phyloP scores from a whole-genome alignment of 495 filamentous ascomycete species.

The Trichoderma gamsii region DNA sequence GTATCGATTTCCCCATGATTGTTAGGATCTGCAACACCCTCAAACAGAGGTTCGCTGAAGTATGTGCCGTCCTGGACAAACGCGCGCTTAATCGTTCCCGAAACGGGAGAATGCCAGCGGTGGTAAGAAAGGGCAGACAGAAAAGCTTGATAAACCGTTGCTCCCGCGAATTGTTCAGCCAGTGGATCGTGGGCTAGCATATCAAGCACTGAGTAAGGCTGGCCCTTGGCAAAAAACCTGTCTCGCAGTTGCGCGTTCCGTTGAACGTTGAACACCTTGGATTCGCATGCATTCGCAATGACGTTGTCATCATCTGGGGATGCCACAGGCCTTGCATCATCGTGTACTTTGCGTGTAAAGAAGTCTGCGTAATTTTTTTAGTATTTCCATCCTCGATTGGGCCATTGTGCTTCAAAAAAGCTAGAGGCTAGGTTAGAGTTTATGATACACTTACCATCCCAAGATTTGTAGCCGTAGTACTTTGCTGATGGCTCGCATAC shows the following conservation, averaged over 20 bases:
- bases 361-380: constrained; percentile 39
- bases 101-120: constrained; percentile 63
- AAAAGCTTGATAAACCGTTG: constrained; percentile 64
- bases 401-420: neutral
- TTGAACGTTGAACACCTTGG: constrained; percentile 44
- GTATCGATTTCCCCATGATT: constrained; percentile 27
- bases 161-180: constrained; percentile 49
- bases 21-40: constrained; percentile 29
- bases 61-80: constrained; percentile 60
- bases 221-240: constrained; percentile 64
- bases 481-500: constrained; percentile 42
- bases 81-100: constrained; percentile 49
- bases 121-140: constrained; percentile 61
- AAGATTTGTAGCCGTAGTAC: constrained; percentile 60
- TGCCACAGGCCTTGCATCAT: constrained; percentile 52
- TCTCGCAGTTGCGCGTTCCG: constrained; percentile 40
- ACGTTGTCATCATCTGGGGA: constrained; percentile 47
- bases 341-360: constrained; percentile 58
- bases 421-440: no score
- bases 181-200: constrained; percentile 53
- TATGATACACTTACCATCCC: constrained; percentile 46
- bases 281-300: constrained; percentile 63
- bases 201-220: constrained; percentile 57
- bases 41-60: constrained; percentile 57
- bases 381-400: neutral